Conservation (phyloP, 2,329 filamentous ascomycete genomes). For the Aspergillus oerlinghausenensis region DNA sequence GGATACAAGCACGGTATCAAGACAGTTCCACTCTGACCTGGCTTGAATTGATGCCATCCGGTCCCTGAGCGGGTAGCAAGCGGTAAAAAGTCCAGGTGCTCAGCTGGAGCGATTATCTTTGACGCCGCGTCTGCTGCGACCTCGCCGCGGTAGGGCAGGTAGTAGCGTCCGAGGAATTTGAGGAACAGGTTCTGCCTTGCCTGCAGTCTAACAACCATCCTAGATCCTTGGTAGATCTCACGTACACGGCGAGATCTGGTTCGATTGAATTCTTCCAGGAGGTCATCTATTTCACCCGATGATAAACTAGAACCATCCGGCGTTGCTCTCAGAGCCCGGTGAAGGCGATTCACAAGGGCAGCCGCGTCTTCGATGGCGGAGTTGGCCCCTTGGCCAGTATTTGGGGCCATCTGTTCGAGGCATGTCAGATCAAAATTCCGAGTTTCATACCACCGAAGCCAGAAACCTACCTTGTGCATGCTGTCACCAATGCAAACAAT, state of each 20-base stretch:
- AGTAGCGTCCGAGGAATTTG: not conserved
- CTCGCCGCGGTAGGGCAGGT: not conserved
- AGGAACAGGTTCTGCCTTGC: not conserved
- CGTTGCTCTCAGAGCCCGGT: not conserved
- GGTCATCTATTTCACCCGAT: not conserved
- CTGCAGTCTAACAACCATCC: not conserved
- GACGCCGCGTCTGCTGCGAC: constrained; percentile 14
- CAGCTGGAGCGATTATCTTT: constrained; percentile 8
- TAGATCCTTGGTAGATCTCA: not conserved
- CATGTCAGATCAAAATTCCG: not conserved
- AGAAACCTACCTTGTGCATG: constrained; percentile 17
- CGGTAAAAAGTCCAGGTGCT: not conserved
- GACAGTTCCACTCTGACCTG: not conserved
- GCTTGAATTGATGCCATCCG: not conserved
- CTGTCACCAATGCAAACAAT: constrained; percentile 21
- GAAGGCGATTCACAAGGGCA: constrained; percentile 23
- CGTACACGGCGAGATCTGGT: not conserved
- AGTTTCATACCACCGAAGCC: not conserved
- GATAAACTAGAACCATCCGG: not conserved
- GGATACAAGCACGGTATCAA: not conserved
- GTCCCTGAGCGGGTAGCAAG: not conserved
- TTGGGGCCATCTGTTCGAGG: constrained; percentile 24
- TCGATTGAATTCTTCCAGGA: not conserved
- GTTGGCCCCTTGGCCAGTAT: constrained; percentile 37
- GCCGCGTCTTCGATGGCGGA: constrained; percentile 36